phyloP scores from a whole-genome alignment of 805 yeast genomes.

The Pichia cephalocereana region DNA sequence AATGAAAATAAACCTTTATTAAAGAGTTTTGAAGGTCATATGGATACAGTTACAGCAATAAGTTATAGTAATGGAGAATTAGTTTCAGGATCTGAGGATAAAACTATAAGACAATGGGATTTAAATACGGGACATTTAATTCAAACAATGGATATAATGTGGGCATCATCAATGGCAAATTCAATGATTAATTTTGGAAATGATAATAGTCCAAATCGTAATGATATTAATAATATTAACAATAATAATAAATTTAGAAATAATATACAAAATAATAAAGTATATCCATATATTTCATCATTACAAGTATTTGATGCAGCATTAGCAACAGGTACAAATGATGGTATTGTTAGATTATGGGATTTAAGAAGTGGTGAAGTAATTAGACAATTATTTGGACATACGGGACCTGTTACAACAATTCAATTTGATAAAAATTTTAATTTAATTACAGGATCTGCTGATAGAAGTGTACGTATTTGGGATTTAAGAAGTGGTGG shows the following conservation, averaged over 20 bases:
- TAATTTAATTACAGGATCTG: conserved; percentile 53
- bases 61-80: conserved; percentile 44
- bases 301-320: conserved; percentile 70
- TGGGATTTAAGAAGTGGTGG: conserved; percentile 72
- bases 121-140: conserved; percentile 52
- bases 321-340: conserved; percentile 68
- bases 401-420: conserved; percentile 58
- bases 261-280: conserved; percentile 2
- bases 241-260: conserved; percentile 4
- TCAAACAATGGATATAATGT: conserved; percentile 61
- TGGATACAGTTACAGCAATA: conserved; percentile 57
- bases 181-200: conserved; percentile 6
- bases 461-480: conserved; percentile 52
- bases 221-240: background rate
- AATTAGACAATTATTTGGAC: conserved; percentile 53
- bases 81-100: conserved; percentile 63
- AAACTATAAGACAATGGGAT: conserved; percentile 74
- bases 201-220: conserved; percentile 2
- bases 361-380: conserved; percentile 65
- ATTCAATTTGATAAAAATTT: conserved; percentile 56
- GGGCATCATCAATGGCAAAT: conserved; percentile 38
- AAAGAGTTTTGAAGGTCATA: conserved; percentile 51
- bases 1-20: conserved; percentile 26
- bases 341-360: conserved; percentile 70
- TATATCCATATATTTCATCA: conserved; percentile 47